Conservation (phyloP, 495 filamentous ascomycete genomes). For the Letharia lupina region DNA sequence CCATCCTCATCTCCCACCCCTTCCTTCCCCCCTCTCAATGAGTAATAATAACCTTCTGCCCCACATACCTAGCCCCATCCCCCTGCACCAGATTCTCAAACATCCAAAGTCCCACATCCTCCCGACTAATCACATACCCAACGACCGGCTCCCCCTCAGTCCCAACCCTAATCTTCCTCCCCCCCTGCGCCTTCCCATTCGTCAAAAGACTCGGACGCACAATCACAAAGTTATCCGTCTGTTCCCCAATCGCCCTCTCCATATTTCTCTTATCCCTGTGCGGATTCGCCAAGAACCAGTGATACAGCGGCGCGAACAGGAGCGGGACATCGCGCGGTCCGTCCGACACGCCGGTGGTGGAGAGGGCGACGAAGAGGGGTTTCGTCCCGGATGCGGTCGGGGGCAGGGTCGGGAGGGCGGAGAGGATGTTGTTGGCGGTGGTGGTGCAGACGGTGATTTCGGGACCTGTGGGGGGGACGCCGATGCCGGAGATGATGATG, state of each 20-base stretch:
- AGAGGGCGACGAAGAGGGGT: slow-evolving; percentile 29
- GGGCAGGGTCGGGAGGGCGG: slow-evolving; percentile 27
- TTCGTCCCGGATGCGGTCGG: slow-evolving; percentile 12
- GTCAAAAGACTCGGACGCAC: slow-evolving; percentile 32
- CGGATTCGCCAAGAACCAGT: slow-evolving; percentile 28
- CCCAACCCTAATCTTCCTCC: slow-evolving; percentile 29
- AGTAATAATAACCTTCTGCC: slow-evolving; percentile 34
- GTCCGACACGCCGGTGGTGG: slow-evolving; percentile 29
- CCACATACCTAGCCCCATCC: slow-evolving; percentile 33
- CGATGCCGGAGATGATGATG: slow-evolving; percentile 42
- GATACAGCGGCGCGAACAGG: slow-evolving; percentile 31
- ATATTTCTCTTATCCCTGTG: slow-evolving; percentile 1
- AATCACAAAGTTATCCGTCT: slow-evolving; percentile 27
- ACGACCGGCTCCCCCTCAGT: slow-evolving; percentile 31
- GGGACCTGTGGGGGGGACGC: slow-evolving; percentile 23
- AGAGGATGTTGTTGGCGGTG: slow-evolving; percentile 24
- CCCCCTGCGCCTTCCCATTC: slow-evolving; percentile 26
- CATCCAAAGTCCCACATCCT: slow-evolving; percentile 38
- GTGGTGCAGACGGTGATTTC: slow-evolving; percentile 26
- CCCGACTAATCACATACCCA: slow-evolving; percentile 35
- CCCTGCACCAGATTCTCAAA: slow-evolving; percentile 33
- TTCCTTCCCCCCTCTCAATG: slow-evolving; percentile 16
- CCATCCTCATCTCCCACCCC: not conserved
- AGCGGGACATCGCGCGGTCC: slow-evolving; percentile 31
- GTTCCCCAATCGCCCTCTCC: not conserved